A percentile compares a stretch with the other conserved stretches of the same genome.
These are phyloP conservation scores for Coffea eugenioides DNA, from an alignment of 257 asterid genomes.

Conservation along the genomic window DNA sequence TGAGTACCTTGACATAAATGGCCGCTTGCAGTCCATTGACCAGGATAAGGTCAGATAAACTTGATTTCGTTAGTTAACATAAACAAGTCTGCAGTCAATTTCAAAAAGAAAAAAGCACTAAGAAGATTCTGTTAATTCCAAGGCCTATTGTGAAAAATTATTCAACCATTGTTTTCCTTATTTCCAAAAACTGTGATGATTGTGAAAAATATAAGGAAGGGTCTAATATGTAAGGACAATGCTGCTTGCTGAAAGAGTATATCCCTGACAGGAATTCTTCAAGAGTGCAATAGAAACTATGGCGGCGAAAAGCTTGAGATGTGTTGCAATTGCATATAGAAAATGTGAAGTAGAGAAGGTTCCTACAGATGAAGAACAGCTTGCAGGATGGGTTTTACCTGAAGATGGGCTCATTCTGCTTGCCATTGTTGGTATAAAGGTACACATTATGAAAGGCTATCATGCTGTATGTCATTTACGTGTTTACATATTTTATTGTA, in stretches of 20 bases:
- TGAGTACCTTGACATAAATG: slow-evolving; percentile 53
- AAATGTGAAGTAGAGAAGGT: slow-evolving; percentile 52
- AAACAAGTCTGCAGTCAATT: not conserved
- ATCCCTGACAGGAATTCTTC: slow-evolving; percentile 54
- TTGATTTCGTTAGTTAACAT: not conserved
- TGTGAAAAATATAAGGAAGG: not conserved
- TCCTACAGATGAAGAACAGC: slow-evolving; percentile 71
- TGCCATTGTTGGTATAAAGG: slow-evolving; percentile 94
- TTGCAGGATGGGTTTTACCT: slow-evolving; percentile 72
- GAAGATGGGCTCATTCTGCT: slow-evolving; percentile 76
- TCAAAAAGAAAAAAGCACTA: not conserved
- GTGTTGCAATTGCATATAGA: slow-evolving; percentile 87
- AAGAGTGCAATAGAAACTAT: slow-evolving; percentile 66
- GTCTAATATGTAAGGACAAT: not conserved
- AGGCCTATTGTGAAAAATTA: not conserved
- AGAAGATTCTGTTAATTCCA: not conserved
- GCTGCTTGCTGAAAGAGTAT: not conserved
- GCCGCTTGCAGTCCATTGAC: slow-evolving; percentile 57
- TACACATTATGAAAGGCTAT: slow-evolving; percentile 14
- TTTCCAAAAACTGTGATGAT: not conserved
- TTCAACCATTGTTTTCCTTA: not conserved
- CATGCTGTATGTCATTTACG: not conserved
- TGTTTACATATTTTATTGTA: not conserved
- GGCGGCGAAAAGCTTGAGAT: slow-evolving; percentile 93
- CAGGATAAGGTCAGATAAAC: slow-evolving; percentile 51